Base-by-base conservation (phyloP, 768 basidiomycete genomes). In the Tephrocybe sp. region DNA sequence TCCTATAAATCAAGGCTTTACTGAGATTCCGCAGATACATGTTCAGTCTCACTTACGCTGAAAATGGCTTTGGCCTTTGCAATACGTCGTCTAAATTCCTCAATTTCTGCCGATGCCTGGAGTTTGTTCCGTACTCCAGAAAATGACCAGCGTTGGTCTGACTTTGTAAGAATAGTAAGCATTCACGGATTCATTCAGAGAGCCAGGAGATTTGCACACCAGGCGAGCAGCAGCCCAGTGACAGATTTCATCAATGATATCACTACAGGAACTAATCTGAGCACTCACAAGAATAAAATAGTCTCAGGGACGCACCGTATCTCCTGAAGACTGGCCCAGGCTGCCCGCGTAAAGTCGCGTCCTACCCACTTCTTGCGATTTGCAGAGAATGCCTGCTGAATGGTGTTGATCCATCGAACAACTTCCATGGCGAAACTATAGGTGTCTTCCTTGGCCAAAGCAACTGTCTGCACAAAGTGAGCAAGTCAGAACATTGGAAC, bases 191-290 rank as follows among this genome's bases (percentile, higher is more conserved):
- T 28, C 1, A 21, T 8, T 9, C 2, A 24, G n/a, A 18, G n/a
- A 35, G 32, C 7, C 7, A 12, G 11, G 32, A n/a, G n/a, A 5
- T 2, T 24, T 24, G n/a, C 26, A 21, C 36, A 12, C 49, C 44
- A 58, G 40, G 28, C 53, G 41, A 19, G 16, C 24, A 19, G 42
- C 27, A 28, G 56, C 56, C 53, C 56, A 58, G 25, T 24, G 39
- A 45, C 56, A 58, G 26, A 54, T 54, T 28, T 52, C 53, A 27
- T 54, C 47, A 7, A 54, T 52, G 3, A 54, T n/a, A 1, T 48
- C 46, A 11, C 56, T 58, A n/a, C n/a, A n/a, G n/a, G n/a, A n/a
- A n/a, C n/a, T n/a, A n/a, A n/a, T n/a, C n/a, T n/a, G n/a, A n/a
- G n/a, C n/a, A n/a, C n/a, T n/a, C n/a, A n/a, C n/a, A n/a, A n/a